Percentiles rank a stretch among this genome's conserved stretches.
Evolutionary conservation across 768 basidiomycete species (phyloP).

Genomic region (Hygrocybe coccinea): DNA sequence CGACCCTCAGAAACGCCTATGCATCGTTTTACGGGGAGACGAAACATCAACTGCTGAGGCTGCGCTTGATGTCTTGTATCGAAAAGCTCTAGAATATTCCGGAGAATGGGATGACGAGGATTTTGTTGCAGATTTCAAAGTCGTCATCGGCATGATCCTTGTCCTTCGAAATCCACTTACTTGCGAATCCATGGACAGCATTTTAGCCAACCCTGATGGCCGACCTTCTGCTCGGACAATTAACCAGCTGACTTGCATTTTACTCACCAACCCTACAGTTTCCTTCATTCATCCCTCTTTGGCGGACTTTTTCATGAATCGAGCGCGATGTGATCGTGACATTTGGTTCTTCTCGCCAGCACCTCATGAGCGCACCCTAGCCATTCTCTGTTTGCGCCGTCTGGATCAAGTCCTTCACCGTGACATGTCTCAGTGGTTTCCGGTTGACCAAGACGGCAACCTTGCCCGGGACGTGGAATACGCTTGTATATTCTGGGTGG

Average conservation of each 20-base stretch:
- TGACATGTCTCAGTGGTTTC: not conserved
- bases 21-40: not conserved
- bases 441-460: not conserved
- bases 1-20: slow-evolving; percentile 5
- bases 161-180: slow-evolving; percentile 6
- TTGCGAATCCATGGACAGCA: not conserved
- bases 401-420: not conserved
- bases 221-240: not conserved
- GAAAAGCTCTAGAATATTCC: not conserved
- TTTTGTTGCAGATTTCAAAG: slow-evolving; percentile 1
- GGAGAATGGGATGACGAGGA: slow-evolving; percentile 1
- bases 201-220: not conserved
- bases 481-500: slow-evolving; percentile 4
- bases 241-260: not conserved
- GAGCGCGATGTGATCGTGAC: slow-evolving; percentile 1
- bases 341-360: not conserved
- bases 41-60: not conserved
- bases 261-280: not conserved
- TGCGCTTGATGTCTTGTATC: slow-evolving; percentile 5
- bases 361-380: not conserved
- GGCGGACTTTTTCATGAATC: slow-evolving; percentile 2
- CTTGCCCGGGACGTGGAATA: slow-evolving; percentile 1
- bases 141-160: slow-evolving; percentile 4
- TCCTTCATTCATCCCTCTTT: slow-evolving; percentile 4
- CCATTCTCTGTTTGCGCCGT: not conserved